Evolutionary conservation across 192 early-diverging fungal genomes (phyloP), one percentile per base, ranked within the genome.

Genomic region (Obelidium mucronatum): DNA sequence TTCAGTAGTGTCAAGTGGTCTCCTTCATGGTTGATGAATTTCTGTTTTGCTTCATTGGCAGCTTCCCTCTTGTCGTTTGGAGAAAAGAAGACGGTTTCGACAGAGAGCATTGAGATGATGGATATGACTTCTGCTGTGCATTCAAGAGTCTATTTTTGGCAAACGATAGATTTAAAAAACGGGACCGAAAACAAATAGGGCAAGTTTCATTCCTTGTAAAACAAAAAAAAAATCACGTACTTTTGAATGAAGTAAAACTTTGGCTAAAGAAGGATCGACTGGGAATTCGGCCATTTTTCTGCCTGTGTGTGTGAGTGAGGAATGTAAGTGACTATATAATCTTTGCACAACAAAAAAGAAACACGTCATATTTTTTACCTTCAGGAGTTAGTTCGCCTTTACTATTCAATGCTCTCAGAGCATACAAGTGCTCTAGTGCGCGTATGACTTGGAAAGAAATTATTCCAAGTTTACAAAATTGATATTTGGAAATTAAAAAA

Each of bases 1-100:
- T 96, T 97, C 52, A 97, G 78, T 13, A 93, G 87, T 1, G 98
- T 99, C 31, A 99, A 71, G 63, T 97, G 96, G 83, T 99, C 96
- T 63, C 98, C 98, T 40, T 96, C 93, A 35, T 87, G 86, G 40
- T 89, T 92, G 11, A 91, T 73, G 76, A 99, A 99, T 59, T 91
- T 89, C 69, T 88, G 84, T 62, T 92, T 93, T 19, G 93, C 92
- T 15, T 91, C 91, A 34, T 89, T 86, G 19, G 92, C 94, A 64
- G 94, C 87, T 40, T 97, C 96, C 39, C 95, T 90, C 77, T 84
- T 81, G 80, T 96, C 91, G n/a, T 90, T 83, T 2, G 98, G 96
- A 3, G 91, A 85, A 55, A 90, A 95, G 70, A 98, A 98, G 61
- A 98, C 84, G 28, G 91, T 89, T 74, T 98, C 98, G 1, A 97